Evolutionary conservation across 768 basidiomycete genomes (phyloP).

Genomic region (Tulasnella sp.): DNA sequence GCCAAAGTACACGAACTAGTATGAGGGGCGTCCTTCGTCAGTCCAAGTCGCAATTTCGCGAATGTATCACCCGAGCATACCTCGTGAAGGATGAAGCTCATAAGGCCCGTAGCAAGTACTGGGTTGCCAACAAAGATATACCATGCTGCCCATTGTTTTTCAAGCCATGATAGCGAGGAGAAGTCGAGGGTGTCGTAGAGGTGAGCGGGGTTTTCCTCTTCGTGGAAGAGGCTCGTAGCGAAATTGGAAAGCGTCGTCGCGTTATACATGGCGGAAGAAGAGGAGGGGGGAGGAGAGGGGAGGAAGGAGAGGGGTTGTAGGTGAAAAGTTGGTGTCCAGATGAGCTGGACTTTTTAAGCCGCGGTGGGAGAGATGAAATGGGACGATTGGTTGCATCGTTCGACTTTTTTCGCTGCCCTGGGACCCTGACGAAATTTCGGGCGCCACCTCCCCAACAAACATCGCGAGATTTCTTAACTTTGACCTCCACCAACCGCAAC

Average conservation of each 20-base stretch:
- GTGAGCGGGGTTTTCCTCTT: constrained; percentile 24
- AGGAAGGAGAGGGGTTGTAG: background rate
- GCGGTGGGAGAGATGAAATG: constrained; percentile 5
- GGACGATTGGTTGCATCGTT: constrained; percentile 11
- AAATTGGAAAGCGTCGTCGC: constrained; percentile 17
- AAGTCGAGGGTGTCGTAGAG: constrained; percentile 31
- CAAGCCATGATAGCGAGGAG: constrained; percentile 41
- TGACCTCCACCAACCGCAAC: background rate
- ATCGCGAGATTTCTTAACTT: background rate
- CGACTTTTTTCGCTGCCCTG: constrained; percentile 11
- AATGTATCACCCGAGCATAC: constrained; percentile 47
- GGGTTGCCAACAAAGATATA: constrained; percentile 87
- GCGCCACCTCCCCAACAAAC: background rate
- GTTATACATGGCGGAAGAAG: constrained; percentile 25
- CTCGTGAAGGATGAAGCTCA: constrained; percentile 92
- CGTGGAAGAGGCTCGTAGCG: constrained; percentile 17
- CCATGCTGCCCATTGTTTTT: constrained; percentile 80
- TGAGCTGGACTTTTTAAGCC: constrained; percentile 2
- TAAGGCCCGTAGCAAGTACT: constrained; percentile 84
- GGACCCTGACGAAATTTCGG: constrained; percentile 6
- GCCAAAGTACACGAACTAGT: constrained; percentile 91
- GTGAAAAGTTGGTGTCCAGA: background rate
- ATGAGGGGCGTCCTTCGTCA: background rate
- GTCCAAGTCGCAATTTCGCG: background rate
- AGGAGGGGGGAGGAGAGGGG: background rate